A percentile compares a stretch with the other conserved stretches of the same genome.
Conservation (phyloP, 192 early-diverging fungal species). For the Backusella westeae region DNA sequence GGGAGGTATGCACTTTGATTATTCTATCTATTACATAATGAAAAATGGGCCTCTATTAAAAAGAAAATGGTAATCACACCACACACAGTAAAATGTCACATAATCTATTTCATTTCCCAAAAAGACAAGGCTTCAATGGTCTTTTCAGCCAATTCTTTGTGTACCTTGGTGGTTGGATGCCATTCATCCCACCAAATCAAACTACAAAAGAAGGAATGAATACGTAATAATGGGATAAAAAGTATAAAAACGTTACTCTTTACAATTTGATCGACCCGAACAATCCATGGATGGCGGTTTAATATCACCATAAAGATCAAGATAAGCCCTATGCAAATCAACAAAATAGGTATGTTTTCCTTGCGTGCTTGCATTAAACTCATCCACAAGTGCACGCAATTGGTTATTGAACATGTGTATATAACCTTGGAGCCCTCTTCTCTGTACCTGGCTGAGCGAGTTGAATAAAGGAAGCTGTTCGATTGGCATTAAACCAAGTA, state of each 20-base stretch:
- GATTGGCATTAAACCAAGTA: neutral
- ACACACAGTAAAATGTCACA: no score
- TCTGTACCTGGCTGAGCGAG: neutral
- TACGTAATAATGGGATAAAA: neutral
- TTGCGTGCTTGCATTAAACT: neutral
- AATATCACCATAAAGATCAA: neutral
- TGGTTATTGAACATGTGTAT: neutral
- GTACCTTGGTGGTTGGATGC: neutral
- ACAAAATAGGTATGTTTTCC: neutral
- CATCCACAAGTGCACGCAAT: neutral
- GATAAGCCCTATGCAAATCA: neutral
- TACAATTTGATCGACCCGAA: neutral
- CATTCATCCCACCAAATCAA: neutral
- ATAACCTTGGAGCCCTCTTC: neutral
- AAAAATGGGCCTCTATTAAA: neutral
- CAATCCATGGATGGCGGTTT: neutral
- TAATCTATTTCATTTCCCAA: neutral
- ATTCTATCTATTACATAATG: neutral
- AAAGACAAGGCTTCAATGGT: neutral
- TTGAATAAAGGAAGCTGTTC: neutral
- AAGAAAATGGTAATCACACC: no score
- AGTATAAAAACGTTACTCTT: neutral
- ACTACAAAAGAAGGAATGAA: neutral
- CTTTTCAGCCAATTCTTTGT: neutral
- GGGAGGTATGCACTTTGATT: no score